phyloP scores from a whole-genome alignment of 164 flowering plant genomes.

The Berberis thunbergii region DNA sequence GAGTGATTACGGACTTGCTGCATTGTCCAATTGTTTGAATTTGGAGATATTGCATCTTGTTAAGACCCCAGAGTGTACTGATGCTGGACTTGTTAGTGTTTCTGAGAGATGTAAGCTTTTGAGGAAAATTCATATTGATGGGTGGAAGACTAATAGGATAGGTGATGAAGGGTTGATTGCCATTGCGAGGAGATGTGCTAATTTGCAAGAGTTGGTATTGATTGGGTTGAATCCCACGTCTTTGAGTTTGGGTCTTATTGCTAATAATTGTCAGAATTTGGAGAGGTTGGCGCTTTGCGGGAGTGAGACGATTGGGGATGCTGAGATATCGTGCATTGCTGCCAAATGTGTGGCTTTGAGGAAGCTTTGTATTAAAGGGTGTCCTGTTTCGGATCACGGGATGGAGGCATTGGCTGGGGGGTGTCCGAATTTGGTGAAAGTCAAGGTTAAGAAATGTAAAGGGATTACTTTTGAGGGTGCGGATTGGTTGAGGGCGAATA shows the following conservation, averaged over 20 bases:
- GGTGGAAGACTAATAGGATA: constrained; percentile 73
- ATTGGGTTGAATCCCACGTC: constrained; percentile 60
- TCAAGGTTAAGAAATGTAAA: constrained; percentile 79
- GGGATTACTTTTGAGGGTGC: constrained; percentile 50
- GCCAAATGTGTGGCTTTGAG: constrained; percentile 55
- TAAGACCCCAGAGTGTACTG: constrained; percentile 63
- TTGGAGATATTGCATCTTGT: constrained; percentile 60
- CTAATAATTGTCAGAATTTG: constrained; percentile 43
- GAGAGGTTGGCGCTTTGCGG: constrained; percentile 77
- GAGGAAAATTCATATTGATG: constrained; percentile 79
- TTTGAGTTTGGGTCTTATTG: constrained; percentile 42
- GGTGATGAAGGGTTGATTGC: constrained; percentile 68
- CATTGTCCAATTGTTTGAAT: constrained; percentile 38
- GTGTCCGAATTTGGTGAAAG: constrained; percentile 74
- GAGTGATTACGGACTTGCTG: constrained; percentile 25
- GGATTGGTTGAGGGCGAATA: constrained; percentile 40
- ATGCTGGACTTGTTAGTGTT: constrained; percentile 38
- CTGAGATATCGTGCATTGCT: constrained; percentile 60
- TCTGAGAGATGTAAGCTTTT: constrained; percentile 48
- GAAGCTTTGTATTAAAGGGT: constrained; percentile 75
- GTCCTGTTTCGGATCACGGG: constrained; percentile 62
- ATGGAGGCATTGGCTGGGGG: constrained; percentile 65
- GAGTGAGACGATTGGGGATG: constrained; percentile 62
- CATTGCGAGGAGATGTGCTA: constrained; percentile 41
- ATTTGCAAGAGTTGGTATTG: constrained; percentile 66